Evolutionary conservation across 2,329 filamentous ascomycete genomes (phyloP).

Genomic region (Claviceps maximensis): DNA sequence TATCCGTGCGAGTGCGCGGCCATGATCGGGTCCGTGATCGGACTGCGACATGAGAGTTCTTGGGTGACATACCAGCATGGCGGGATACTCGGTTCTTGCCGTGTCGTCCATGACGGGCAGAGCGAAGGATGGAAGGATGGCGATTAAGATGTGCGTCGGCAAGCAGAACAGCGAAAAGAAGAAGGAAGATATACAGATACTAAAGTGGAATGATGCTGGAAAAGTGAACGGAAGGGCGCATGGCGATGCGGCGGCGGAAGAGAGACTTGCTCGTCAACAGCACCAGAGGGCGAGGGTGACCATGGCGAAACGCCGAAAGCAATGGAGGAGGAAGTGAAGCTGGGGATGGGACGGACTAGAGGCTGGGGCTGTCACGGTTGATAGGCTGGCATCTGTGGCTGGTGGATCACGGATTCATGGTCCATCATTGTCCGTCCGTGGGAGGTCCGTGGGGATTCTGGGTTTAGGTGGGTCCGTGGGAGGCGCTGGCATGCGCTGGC

Average conservation of each 20-base stretch:
- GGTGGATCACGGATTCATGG: not conserved
- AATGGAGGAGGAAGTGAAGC: slow-evolving; percentile 1
- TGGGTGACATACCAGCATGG: slow-evolving; percentile 64
- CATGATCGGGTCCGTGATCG: not conserved
- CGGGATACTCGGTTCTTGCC: slow-evolving; percentile 81
- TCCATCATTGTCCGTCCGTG: not conserved
- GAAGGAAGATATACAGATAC: slow-evolving; percentile 1
- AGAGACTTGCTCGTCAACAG: slow-evolving; percentile 7
- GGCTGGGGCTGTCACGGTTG: not conserved
- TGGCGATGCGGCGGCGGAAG: slow-evolving; percentile 6
- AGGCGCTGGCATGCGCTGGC: not conserved
- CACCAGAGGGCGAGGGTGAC: slow-evolving; percentile 4
- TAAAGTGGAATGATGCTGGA: slow-evolving; percentile 19
- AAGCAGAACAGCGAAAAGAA: not conserved
- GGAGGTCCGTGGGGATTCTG: too few relatives aligned
- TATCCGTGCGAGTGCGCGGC: not conserved
- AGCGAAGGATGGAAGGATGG: not conserved
- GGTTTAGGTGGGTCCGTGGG: not conserved
- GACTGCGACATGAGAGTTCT: slow-evolving; percentile 2
- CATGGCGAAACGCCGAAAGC: not conserved
- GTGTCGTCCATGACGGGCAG: slow-evolving; percentile 55
- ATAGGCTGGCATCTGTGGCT: not conserved
- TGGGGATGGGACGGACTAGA: not conserved
- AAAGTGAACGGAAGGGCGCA: slow-evolving; percentile 9
- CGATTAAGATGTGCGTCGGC: not conserved